A percentile compares a stretch with the other conserved stretches of the same genome.
phyloP scores from a whole-genome alignment of 768 basidiomycete species.

The Pleurotus platypus region DNA sequence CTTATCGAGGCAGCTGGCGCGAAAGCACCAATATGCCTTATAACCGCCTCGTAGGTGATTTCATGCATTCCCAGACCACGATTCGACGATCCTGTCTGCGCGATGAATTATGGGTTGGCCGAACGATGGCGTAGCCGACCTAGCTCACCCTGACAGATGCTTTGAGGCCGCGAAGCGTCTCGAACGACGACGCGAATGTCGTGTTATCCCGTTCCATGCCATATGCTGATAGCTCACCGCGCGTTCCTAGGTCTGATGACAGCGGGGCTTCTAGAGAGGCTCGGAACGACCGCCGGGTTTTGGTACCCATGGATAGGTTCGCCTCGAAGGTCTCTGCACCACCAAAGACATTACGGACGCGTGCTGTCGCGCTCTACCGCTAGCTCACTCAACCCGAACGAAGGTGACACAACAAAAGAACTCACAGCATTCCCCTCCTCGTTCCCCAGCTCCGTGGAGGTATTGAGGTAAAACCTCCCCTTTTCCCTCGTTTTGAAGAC shows the following conservation, averaged over 20 bases:
- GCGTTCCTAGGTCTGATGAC: constrained; percentile 55
- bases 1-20: constrained; percentile 80
- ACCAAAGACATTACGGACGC: constrained; percentile 85
- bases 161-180: constrained; percentile 61
- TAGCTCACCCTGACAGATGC: constrained; percentile 75
- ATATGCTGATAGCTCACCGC: constrained; percentile 69
- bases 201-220: constrained; percentile 80
- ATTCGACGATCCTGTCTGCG: constrained; percentile 32
- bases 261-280: constrained; percentile 64
- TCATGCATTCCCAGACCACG: constrained; percentile 57
- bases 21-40: constrained; percentile 72
- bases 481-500: constrained; percentile 76
- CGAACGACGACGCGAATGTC: constrained; percentile 66
- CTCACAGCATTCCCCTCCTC: constrained; percentile 91
- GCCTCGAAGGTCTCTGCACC: constrained; percentile 88
- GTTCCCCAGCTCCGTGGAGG: constrained; percentile 89
- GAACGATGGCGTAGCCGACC: constrained; percentile 30
- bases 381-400: neutral
- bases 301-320: constrained; percentile 80
- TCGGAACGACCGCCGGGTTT: constrained; percentile 81
- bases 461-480: constrained; percentile 73
- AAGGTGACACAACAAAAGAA: constrained; percentile 11
- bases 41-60: constrained; percentile 77
- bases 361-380: constrained; percentile 68
- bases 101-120: constrained; percentile 10